Percentiles rank a stretch among this genome's conserved stretches.
These are phyloP conservation scores for Kernera saxatilis DNA, from an alignment of 345 rosid species.

Conservation along the genomic window DNA sequence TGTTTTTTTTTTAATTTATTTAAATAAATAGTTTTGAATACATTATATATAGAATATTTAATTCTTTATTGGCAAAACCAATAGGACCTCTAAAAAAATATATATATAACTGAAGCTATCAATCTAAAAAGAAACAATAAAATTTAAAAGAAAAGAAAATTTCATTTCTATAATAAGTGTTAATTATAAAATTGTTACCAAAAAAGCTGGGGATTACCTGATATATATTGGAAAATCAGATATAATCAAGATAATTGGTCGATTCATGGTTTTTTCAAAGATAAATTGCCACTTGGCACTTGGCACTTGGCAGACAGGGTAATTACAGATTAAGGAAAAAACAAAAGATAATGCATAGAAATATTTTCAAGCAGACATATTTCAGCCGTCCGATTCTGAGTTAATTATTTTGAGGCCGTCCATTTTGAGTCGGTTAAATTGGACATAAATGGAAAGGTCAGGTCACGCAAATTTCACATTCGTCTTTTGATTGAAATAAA, in stretches of 20 bases:
- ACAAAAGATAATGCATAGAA: not conserved
- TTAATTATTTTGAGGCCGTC: constrained; percentile 3
- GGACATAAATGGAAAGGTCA: not conserved
- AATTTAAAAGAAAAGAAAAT: too few species aligned
- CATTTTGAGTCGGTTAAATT: not conserved
- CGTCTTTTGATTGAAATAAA: not conserved
- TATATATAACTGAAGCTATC: too few species aligned
- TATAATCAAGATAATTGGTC: not conserved
- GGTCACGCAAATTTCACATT: not conserved
- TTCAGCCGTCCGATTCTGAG: not conserved
- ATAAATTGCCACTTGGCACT: not conserved
- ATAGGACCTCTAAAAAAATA: too few species aligned
- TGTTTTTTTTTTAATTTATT: too few species aligned
- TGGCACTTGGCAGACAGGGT: not conserved
- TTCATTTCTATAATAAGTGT: too few species aligned
- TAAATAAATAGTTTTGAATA: too few species aligned
- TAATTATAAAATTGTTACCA: not conserved
- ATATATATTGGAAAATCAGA: not conserved
- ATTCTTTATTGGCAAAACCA: too few species aligned
- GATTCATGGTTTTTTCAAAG: not conserved
- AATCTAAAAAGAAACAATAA: too few species aligned
- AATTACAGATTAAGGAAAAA: not conserved
- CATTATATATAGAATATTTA: too few species aligned
- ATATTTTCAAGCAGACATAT: not conserved
- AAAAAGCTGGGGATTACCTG: not conserved